These are phyloP conservation scores for Verticillium nonalfalfae DNA, from an alignment of 2,329 filamentous ascomycete genomes.

Conservation along the genomic window DNA sequence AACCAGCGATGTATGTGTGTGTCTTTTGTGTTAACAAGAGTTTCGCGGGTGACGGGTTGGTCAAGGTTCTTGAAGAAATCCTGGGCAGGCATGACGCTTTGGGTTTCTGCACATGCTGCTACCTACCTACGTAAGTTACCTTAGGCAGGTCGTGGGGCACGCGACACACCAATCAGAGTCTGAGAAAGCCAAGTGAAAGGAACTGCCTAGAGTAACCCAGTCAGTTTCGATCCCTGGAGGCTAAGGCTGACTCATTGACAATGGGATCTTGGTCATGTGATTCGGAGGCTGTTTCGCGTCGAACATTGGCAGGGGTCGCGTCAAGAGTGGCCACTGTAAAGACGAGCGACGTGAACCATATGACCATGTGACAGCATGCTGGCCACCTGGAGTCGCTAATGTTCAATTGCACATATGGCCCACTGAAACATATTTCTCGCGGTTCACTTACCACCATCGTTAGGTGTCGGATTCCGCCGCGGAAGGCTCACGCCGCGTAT, in stretches of 20 bases:
- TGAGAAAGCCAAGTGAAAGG: not conserved
- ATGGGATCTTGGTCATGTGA: conserved; percentile 3
- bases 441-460: not conserved
- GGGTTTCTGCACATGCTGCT: not conserved
- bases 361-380: not conserved
- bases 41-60: not conserved
- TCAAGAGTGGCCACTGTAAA: conserved; percentile 2
- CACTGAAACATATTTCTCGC: not conserved
- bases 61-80: not conserved
- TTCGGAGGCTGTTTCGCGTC: conserved; percentile 11
- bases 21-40: not conserved
- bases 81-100: not conserved
- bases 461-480: not conserved
- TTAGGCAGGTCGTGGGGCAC: not conserved
- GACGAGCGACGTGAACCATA: not conserved
- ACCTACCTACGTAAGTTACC: conserved; percentile 1
- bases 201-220: not conserved
- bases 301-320: not conserved
- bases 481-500: not conserved
- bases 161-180: not conserved
- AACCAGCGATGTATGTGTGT: not conserved
- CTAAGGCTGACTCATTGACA: not conserved
- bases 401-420: not conserved
- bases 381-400: not conserved
- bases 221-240: too few species aligned